phyloP scores from a whole-genome alignment of 805 yeast species.

The Wickerhamomyces chambardii region DNA sequence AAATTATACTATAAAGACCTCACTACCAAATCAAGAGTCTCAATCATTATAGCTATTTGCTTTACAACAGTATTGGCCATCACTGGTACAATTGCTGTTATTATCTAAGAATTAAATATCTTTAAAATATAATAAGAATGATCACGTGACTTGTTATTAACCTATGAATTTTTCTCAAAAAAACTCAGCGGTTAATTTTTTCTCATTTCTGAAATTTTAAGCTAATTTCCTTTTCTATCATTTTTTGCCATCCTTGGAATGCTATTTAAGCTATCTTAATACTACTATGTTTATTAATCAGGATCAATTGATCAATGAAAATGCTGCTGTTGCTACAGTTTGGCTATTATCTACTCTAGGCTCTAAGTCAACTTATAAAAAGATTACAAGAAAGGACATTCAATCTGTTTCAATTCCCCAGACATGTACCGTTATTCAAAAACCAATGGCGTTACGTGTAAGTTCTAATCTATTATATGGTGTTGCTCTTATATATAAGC shows the following conservation, averaged over 20 bases:
- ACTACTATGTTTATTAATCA: constrained; percentile 3
- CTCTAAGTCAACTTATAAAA: constrained; percentile 18
- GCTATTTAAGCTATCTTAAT: too few species aligned
- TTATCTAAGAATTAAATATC: too few species aligned
- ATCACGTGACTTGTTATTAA: too few species aligned
- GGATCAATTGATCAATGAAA: constrained; percentile 13
- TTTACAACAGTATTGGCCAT: constrained; percentile 7
- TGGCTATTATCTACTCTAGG: constrained; percentile 34
- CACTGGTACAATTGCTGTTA: constrained; percentile 17
- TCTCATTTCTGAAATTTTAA: neutral
- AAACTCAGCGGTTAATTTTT: neutral
- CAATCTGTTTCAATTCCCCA: constrained; percentile 30
- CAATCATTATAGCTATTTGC: constrained; percentile 5
- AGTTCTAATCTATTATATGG: constrained; percentile 36
- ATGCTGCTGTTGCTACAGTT: constrained; percentile 20
- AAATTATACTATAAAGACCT: constrained; percentile 33
- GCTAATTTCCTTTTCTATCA: neutral
- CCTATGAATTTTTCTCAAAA: neutral
- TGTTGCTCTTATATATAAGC: constrained; percentile 33
- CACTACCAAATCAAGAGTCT: constrained; percentile 13
- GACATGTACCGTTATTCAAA: constrained; percentile 24
- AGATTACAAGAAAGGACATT: constrained; percentile 23
- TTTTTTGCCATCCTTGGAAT: too few species aligned
- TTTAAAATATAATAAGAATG: too few species aligned
- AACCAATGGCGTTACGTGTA: constrained; percentile 19